Evolutionary conservation across 202 grass and related monocot genomes (phyloP).

Genomic region (Elaeis oleifera): DNA sequence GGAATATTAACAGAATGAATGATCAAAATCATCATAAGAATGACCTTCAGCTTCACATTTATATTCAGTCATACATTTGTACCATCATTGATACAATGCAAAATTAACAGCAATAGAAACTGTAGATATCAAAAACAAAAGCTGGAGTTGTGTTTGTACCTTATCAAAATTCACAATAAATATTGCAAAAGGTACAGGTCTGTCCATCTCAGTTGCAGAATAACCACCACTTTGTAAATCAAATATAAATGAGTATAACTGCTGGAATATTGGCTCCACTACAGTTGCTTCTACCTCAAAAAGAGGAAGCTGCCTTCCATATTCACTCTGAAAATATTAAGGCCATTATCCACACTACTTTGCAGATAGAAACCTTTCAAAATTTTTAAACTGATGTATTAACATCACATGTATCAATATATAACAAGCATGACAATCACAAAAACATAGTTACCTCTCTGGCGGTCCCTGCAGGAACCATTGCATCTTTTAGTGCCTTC

Average conservation of each 20-base stretch:
- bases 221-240: conserved; percentile 59
- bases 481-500: conserved; percentile 79
- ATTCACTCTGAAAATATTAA: conserved; percentile 64
- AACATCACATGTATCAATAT: too few species aligned
- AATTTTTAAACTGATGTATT: too few species aligned
- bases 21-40: background rate
- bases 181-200: conserved; percentile 72
- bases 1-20: background rate
- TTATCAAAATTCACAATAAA: conserved; percentile 99
- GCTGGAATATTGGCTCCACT: conserved; percentile 75
- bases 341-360: background rate
- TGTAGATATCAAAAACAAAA: too few species aligned
- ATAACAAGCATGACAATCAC: too few species aligned
- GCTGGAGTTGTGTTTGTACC: conserved; percentile 30
- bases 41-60: background rate
- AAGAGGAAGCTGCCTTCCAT: conserved; percentile 82
- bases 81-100: background rate
- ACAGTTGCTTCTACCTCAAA: conserved; percentile 86
- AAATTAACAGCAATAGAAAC: too few species aligned
- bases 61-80: background rate
- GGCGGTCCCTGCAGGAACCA: conserved; percentile 67
- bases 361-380: conserved; percentile 15
- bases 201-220: conserved; percentile 77
- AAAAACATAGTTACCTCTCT: conserved; percentile 54
- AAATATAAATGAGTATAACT: conserved; percentile 95